These are phyloP conservation scores for Globisporangium carolinianum DNA, from an alignment of 352 stramenopile genomes.

Conservation along the genomic window DNA sequence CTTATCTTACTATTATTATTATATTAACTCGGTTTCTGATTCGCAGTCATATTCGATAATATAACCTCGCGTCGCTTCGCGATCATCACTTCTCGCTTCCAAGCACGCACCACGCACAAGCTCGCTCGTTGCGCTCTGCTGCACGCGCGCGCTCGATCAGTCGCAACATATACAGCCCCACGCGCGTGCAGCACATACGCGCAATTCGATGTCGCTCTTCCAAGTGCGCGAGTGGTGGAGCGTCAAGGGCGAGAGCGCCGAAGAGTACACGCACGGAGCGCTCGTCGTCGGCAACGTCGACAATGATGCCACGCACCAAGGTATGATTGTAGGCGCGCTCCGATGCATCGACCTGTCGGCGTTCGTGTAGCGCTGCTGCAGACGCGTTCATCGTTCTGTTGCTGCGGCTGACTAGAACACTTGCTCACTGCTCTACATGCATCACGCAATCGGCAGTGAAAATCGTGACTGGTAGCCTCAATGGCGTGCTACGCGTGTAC, in stretches of 20 bases:
- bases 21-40: no score
- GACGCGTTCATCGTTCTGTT: no score
- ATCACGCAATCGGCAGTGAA: constrained; percentile 36
- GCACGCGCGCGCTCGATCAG: neutral
- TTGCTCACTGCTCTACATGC: no score
- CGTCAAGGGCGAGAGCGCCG: constrained; percentile 53
- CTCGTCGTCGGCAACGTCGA: constrained; percentile 84
- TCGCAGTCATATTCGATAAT: no score
- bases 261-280: constrained; percentile 77
- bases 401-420: no score
- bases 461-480: constrained; percentile 85
- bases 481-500: constrained; percentile 84
- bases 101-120: neutral
- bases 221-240: constrained; percentile 87
- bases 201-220: constrained; percentile 81
- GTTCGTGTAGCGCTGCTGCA: neutral
- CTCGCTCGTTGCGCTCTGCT: neutral
- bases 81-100: neutral
- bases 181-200: no score
- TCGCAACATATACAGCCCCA: no score
- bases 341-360: no score
- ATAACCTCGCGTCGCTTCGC: neutral
- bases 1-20: no score
- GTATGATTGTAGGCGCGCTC: constrained; percentile 12
- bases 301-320: constrained; percentile 57